Percentiles rank a stretch among this genome's conserved stretches.
Evolutionary conservation across 2,329 filamentous ascomycete genomes (phyloP).

Genomic region (Didymellaceae sp.): DNA sequence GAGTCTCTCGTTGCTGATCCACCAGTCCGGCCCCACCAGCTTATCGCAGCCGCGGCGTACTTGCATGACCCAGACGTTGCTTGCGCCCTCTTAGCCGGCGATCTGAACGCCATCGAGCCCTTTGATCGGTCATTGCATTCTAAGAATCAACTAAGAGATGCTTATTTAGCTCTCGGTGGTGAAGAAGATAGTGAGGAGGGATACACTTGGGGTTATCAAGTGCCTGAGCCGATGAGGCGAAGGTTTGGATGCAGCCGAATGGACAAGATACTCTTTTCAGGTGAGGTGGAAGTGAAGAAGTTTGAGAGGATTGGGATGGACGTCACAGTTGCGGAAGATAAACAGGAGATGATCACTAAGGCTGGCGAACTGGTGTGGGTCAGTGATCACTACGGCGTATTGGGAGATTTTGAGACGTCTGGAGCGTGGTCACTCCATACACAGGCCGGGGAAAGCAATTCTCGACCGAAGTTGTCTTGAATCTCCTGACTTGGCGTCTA

Average conservation of each 20-base stretch:
- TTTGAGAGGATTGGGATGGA: slow-evolving; percentile 59
- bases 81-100: slow-evolving; percentile 59
- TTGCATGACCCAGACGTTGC: slow-evolving; percentile 50
- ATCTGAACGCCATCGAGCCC: slow-evolving; percentile 64
- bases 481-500: background rate
- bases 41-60: slow-evolving; percentile 53
- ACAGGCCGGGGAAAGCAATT: too few species aligned
- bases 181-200: slow-evolving; percentile 59
- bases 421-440: slow-evolving; percentile 8
- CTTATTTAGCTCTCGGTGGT: slow-evolving; percentile 60
- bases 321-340: slow-evolving; percentile 52
- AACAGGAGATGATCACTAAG: slow-evolving; percentile 31
- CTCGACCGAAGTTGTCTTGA: background rate
- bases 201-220: slow-evolving; percentile 66
- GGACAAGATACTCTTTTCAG: slow-evolving; percentile 62
- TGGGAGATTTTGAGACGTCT: slow-evolving; percentile 36
- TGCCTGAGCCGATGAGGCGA: slow-evolving; percentile 44
- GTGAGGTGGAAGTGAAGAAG: slow-evolving; percentile 36
- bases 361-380: slow-evolving; percentile 56
- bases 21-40: slow-evolving; percentile 58
- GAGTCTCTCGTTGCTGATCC: slow-evolving; percentile 60
- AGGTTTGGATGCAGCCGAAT: slow-evolving; percentile 60
- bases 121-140: slow-evolving; percentile 59
- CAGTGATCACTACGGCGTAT: slow-evolving; percentile 59
- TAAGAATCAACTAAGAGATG: slow-evolving; percentile 59